Percentiles rank a stretch among this genome's conserved stretches.
These are phyloP conservation scores for Colletotrichum gigasporum DNA, from an alignment of 2,329 filamentous ascomycete species.

Conservation along the genomic window DNA sequence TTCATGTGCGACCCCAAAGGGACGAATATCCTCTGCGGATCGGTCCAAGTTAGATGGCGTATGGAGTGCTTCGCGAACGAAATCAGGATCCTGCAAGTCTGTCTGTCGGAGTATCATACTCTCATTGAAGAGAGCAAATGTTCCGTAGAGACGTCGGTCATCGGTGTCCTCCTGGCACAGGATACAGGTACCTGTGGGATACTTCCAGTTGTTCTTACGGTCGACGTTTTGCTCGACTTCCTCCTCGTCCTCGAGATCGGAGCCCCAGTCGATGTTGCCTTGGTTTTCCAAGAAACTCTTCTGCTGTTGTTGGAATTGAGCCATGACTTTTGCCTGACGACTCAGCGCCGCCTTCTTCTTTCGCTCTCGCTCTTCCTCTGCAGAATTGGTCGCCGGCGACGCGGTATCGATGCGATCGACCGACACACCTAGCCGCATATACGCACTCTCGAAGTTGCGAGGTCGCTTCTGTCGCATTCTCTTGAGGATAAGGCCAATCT, in stretches of 20 bases:
- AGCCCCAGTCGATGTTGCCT: conserved; percentile 85
- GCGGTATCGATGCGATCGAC: conserved; percentile 83
- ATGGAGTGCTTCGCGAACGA: conserved; percentile 82
- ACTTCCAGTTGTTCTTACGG: conserved; percentile 84
- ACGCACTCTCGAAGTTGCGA: conserved; percentile 74
- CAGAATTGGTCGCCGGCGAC: conserved; percentile 76
- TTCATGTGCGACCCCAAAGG: conserved; percentile 90
- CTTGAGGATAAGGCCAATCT: conserved; percentile 84
- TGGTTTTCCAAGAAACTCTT: conserved; percentile 94
- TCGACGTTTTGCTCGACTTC: conserved; percentile 74
- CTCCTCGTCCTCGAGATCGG: conserved; percentile 79
- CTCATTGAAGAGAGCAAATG: conserved; percentile 88
- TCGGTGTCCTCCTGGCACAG: conserved; percentile 96
- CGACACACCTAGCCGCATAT: conserved; percentile 70
- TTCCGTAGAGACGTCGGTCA: conserved; percentile 88
- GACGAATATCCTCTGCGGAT: conserved; percentile 82
- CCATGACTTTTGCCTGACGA: conserved; percentile 94
- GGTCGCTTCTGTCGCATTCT: conserved; percentile 87
- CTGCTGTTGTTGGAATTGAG: conserved; percentile 97
- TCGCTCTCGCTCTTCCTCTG: conserved; percentile 78
- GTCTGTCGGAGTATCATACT: conserved; percentile 90
- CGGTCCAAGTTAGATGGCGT: conserved; percentile 86
- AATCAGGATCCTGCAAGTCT: conserved; percentile 81
- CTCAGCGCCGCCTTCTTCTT: conserved; percentile 93
- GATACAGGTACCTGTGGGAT: conserved; percentile 92